Base-by-base conservation (phyloP, 2,329 filamentous ascomycete species). In the Biscogniauxia mediterranea region DNA sequence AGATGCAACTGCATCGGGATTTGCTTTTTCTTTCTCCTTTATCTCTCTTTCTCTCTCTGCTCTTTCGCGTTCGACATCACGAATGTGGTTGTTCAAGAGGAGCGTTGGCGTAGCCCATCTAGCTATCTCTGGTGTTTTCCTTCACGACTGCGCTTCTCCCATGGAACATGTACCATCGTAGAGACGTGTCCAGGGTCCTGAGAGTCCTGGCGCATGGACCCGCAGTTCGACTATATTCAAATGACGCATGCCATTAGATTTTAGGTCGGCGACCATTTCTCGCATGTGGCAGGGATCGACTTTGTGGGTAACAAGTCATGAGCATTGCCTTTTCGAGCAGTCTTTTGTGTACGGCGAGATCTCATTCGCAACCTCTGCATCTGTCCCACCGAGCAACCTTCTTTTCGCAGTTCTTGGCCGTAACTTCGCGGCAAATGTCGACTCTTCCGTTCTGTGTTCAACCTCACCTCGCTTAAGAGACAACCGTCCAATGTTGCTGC, bases 331-430 rank as follows among this genome's bases (percentile, higher is more conserved):
- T 9, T 46, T 46, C 17, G 15, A 46, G 15, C 15, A 9, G 17
- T 46, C 38, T 46, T 32, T 11, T 46, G 15, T 46, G 5, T n/a
- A 32, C 23, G 17, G 28, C 62, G 64, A 62, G 59, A 50, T 58
- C 61, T 59, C 56, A 56, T 56, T 57, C 54, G 64, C 56, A 55
- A 61, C 61, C 59, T 61, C 62, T 62, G 62, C 62, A 66, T 60
- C 62, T 54, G 65, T 62, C 64, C 62, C 64, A 61, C 62, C 64
- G 57, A 25, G 61, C 59, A 62, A 61, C 64, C 65, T 58, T 61
- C 62, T 61, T 42, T 61, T 67, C 66, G 64, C 64, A 67, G 64
- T 62, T 67, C 64, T 67, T 66, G 66, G 64, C 66, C 66, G 61
- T 61, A 58, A 62, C 62, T 65, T 66, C 62, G 59, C 62, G 66